Base-by-base conservation (phyloP, 495 filamentous ascomycete species). In the Astrocystis sublimbata region DNA sequence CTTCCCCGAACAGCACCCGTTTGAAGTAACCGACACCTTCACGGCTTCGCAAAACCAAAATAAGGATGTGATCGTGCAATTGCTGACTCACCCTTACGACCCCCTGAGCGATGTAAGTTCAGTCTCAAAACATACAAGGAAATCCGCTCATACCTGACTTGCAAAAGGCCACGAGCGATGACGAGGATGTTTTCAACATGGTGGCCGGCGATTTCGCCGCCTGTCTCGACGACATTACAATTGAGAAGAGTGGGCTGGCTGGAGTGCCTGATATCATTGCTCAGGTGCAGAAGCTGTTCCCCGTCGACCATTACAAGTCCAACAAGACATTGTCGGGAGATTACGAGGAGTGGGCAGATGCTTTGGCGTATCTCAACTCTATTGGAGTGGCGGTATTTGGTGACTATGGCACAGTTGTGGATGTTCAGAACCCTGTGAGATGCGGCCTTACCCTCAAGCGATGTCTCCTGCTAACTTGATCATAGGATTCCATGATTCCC, bases 31-130 rank as follows among this genome's bases (percentile, higher is more conserved):
- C 28, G 43, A 47, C 13, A 12, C 19, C 13, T 28, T 47, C 1
- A 47, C 2, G 6, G 21, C 12, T 8, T 4, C 28, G 21, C 21
- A 47, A 28, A 26, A 47, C 43, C 19, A 13, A 47, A 47, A 9
- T 23, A 47, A 26, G 3, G 43, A 47, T 9, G 43, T 47, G 21
- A 6, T 47, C 19, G 43, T 47, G 3, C 43, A 47, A 23, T 23
- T 47, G 21, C 43, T 47, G 12, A 47, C 19, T 47, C 43, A 47
- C 43, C 43, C 43, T 47, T 47, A 47, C 43, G 28, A 47, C 3
- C 43, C 43, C 3, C 43, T 8, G 1, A 47, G 43, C 15, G 21
- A 47, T 47, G 43, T 47, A 47, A 47, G 43, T 28, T 19, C 15
- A 26, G 2, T n/a, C 23, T 12, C 21, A 23, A 10, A 24, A 3